Base-by-base conservation (phyloP, 148 eudicot genomes). In the Cornus kousa region DNA sequence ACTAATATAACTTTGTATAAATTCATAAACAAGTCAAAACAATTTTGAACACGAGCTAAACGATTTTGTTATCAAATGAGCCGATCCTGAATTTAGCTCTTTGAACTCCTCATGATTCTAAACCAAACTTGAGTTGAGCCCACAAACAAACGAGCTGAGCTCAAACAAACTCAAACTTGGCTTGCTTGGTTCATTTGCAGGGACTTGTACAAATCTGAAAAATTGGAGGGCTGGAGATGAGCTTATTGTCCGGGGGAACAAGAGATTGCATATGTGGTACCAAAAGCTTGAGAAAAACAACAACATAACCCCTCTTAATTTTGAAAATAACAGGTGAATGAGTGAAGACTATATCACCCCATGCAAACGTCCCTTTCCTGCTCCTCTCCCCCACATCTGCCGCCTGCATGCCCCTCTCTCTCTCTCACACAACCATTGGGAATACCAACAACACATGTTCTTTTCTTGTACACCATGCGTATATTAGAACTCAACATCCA, bases 351-450 rank as follows among this genome's bases (percentile, higher is more conserved):
- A 77, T 73, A 33, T 62, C 73, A 65, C 70, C 68, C 82, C 69
- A 87, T 81, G 93, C 83, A 90, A 83, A 84, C 86, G 93, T 90
- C 93, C 80, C 89, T 90, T 87, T 89, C 92, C 86, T 13, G 78
- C 84, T 80, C 85, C 78, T 84, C 88, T 87, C 88, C 76, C 85
- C 91, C 91, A 82, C 80, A 84, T 86, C 88, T 86, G 83, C 84
- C 89, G 88, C 86, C 79, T 83, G 71, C 86, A 77, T 83, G 71
- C 46, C 22, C 48, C 68, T 32, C 69, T 68, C 80, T 4, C 37
- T 35, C 37, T 35, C 37, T 35, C 71, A 32, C 72, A 70, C 75
- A 76, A 37, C 43, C 79, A 78, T 80, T 28, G 86, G 83, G 79
- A 85, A 77, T 77, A 74, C 78, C 80, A 75, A 75, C 79, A 74